Base-by-base conservation (phyloP, 129 eudicot species). In the Smallanthus sonchifolius region DNA sequence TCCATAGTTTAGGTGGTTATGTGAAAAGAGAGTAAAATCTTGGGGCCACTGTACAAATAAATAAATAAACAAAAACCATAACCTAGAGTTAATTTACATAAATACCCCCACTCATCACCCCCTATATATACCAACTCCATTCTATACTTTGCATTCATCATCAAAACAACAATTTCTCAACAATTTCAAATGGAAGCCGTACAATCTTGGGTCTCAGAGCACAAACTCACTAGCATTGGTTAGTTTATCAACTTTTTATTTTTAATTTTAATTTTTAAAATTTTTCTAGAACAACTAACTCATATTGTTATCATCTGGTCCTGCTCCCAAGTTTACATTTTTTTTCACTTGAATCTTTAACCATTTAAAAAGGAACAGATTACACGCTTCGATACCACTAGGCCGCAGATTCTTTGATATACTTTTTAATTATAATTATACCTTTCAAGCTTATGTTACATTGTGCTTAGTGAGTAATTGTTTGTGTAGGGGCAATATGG, bases 221-320 rank as follows among this genome's bases (percentile, higher is more conserved):
- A 92, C 88, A 92, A 92, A 81, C 98, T 92, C 70, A 64, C 96
- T 19, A 92, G 86, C 91, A 85, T 92, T 77, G 98, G 98, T 88
- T 9, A 65, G 89, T 80, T 6, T 1, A 6, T 62, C 15, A 56
- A 14, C 30, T 28, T 40, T 56, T 10, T 4, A 47, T 24, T 24
- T 24, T 24, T 24, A 24, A 24, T 24, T 24, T 24, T 24, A 24
- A 24, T 24, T 24, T 24, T 24, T 24, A 24, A 24, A 0, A 0
- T 24, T 24, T 24, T 24, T 24, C 30, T 24, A 24, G 30, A 24
- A 24, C 30, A 1, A 1, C 30, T 1, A 24, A 24, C 30, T 24
- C 30, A 24, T 24, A 24, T 1, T 24, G 30, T 1, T 1, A 24
- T 1, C 30, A 0, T 24, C 30, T 24, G 30, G 30, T 24, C 30